Evolutionary conservation across 371 early-diverging fungal species (phyloP).

Genomic region (Cokeromyces recurvatus): DNA sequence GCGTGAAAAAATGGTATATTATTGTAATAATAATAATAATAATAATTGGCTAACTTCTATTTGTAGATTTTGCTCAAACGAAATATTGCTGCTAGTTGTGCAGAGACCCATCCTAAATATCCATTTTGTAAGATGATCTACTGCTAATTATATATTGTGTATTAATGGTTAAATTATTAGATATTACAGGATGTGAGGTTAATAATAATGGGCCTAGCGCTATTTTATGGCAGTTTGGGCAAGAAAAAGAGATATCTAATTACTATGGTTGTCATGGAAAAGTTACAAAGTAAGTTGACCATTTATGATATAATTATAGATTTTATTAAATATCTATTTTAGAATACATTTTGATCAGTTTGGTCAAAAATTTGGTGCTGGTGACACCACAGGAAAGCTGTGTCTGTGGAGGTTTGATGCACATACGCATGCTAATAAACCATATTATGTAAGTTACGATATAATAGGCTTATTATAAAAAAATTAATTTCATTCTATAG

Average conservation of each 20-base stretch:
- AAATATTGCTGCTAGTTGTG: slow-evolving; percentile 40
- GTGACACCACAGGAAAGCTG: slow-evolving; percentile 63
- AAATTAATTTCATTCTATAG: slow-evolving; percentile 12
- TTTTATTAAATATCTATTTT: not conserved
- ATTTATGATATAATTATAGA: not conserved
- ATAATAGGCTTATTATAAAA: not conserved
- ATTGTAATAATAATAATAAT: no score
- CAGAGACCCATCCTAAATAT: slow-evolving; percentile 55
- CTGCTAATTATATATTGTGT: no score
- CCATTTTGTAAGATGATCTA: slow-evolving; percentile 52
- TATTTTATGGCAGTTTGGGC: slow-evolving; percentile 60
- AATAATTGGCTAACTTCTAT: no score
- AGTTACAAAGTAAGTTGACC: slow-evolving; percentile 35
- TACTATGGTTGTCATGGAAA: slow-evolving; percentile 52
- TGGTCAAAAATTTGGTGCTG: slow-evolving; percentile 76
- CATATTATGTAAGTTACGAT: slow-evolving; percentile 42
- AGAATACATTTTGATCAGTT: slow-evolving; percentile 65
- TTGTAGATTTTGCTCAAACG: slow-evolving; percentile 35
- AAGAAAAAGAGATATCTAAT: slow-evolving; percentile 51
- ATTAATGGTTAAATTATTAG: no score
- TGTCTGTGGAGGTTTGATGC: slow-evolving; percentile 75
- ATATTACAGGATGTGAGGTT: slow-evolving; percentile 54
- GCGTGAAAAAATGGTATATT: slow-evolving; percentile 25
- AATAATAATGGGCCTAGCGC: slow-evolving; percentile 43
- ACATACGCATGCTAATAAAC: slow-evolving; percentile 55